Base-by-base conservation (phyloP, 306 rosid species). In the Citrullus colocynthis region DNA sequence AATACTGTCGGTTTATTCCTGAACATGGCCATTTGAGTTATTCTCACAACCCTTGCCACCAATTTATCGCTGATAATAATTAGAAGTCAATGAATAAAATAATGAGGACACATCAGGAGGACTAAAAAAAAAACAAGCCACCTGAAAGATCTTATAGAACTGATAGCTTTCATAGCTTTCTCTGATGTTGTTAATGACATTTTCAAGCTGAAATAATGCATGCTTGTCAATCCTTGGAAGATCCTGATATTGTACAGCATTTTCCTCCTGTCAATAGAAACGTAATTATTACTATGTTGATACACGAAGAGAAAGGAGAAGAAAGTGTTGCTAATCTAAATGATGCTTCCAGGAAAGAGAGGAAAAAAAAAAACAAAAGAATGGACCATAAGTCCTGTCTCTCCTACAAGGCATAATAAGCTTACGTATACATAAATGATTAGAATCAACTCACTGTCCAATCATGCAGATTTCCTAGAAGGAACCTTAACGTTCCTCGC, bases 121-220 rank as follows among this genome's bases (percentile, higher is more conserved):
- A 32, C 3, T 2, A 32, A 3, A 3, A 36, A 71, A 28, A 21
- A 71, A 15, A 21, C 21, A 52, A 39, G 58, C 71, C 80, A 92
- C 99, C 98, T 96, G 99, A 90, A 92, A 92, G 83, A 96, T 96
- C 89, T 92, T 96, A 75, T 88, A 96, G 87, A 96, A 96, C 74
- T 92, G 99, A 80, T 92, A 92, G 83, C 41, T 88, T 80, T 96
- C 99, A 65, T 92, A 96, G 86, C 91, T 88, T 81, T 88, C 98
- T 84, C 79, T 86, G 82, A 93, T 89, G 83, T 37, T 88, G 74
- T 80, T 88, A 58, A 91, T 87, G 86, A 92, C 84, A 85, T 82
- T 96, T 83, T 96, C 99, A 69, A 96, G 98, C 89, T 92, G 99
- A 85, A 88, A 96, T 36, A 96, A 85, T 0, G 96, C 97, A 63